phyloP scores from a whole-genome alignment of 495 filamentous ascomycete genomes.

The Glonium stellatum region DNA sequence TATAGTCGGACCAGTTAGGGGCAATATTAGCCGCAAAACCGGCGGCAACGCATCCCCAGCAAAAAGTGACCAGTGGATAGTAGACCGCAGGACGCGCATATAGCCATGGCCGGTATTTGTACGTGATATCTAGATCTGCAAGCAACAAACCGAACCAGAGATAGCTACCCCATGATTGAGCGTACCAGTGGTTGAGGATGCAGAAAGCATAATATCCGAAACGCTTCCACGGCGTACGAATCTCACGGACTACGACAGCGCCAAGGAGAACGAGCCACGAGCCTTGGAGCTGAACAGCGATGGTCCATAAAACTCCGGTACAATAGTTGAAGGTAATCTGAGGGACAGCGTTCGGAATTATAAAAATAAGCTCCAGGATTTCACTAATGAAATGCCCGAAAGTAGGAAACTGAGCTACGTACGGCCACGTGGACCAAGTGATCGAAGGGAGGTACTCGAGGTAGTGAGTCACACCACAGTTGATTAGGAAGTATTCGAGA shows the following conservation, averaged over 20 bases:
- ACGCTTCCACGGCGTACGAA: conserved; percentile 42
- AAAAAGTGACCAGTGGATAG: conserved; percentile 31
- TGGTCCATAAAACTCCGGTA: conserved; percentile 42
- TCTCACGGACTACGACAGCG: conserved; percentile 37
- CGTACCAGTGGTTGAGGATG: conserved; percentile 40
- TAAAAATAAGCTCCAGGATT: conserved; percentile 37
- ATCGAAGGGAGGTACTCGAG: conserved; percentile 40
- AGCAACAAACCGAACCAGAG: conserved; percentile 39
- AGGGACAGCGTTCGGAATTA: conserved; percentile 42
- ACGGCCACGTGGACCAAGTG: conserved; percentile 42
- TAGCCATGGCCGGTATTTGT: conserved; percentile 36
- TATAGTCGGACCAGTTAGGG: conserved; percentile 27
- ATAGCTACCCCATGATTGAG: conserved; percentile 37
- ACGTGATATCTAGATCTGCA: conserved; percentile 40
- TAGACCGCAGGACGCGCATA: conserved; percentile 23
- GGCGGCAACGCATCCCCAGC: conserved; percentile 21
- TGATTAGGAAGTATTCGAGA: conserved; percentile 42
- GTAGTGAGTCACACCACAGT: conserved; percentile 36
- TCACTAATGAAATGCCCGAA: conserved; percentile 36
- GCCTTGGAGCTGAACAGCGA: conserved; percentile 40
- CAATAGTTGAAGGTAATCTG: conserved; percentile 42
- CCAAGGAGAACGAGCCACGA: conserved; percentile 37
- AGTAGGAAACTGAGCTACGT: conserved; percentile 29
- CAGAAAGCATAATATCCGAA: conserved; percentile 38
- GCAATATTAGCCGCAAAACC: conserved; percentile 34